Conservation (phyloP, 495 filamentous ascomycete species). For the Parathielavia appendiculata region DNA sequence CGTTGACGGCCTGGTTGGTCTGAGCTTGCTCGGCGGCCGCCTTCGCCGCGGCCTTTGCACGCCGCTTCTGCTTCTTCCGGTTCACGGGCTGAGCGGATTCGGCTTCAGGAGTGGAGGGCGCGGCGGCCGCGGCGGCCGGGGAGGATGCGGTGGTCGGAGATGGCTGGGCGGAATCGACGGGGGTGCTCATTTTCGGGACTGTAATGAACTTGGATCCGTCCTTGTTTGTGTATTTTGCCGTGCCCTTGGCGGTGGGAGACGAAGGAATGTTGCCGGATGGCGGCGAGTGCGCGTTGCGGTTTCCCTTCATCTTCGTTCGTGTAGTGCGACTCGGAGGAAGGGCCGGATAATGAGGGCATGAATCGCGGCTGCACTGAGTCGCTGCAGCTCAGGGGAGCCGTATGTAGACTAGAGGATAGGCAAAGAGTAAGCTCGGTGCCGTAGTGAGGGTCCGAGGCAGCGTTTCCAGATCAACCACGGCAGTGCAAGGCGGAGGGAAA, state of each 20-base stretch:
- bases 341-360: slow-evolving; percentile 30
- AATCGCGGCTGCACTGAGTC: slow-evolving; percentile 12
- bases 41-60: slow-evolving; percentile 70
- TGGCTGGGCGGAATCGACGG: slow-evolving; percentile 47
- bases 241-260: slow-evolving; percentile 41
- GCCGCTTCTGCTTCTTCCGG: slow-evolving; percentile 87
- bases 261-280: slow-evolving; percentile 32
- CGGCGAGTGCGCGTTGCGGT: slow-evolving; percentile 42
- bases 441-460: background rate
- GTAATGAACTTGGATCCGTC: slow-evolving; percentile 65
- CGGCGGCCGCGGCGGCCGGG: slow-evolving; percentile 26
- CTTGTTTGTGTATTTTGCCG: slow-evolving; percentile 58
- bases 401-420: slow-evolving; percentile 9
- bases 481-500: background rate
- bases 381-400: slow-evolving; percentile 7
- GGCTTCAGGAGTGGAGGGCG: slow-evolving; percentile 27
- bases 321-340: slow-evolving; percentile 25
- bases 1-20: slow-evolving; percentile 33
- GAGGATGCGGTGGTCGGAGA: slow-evolving; percentile 41
- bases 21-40: slow-evolving; percentile 45
- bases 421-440: slow-evolving; percentile 13
- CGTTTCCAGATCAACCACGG: slow-evolving; percentile 1
- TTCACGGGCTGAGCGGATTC: slow-evolving; percentile 56
- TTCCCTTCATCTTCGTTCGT: slow-evolving; percentile 48
- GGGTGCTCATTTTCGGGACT: slow-evolving; percentile 52